Conservation (phyloP, 1,139 yeast genomes). For the Tardiomyces blankii region DNA sequence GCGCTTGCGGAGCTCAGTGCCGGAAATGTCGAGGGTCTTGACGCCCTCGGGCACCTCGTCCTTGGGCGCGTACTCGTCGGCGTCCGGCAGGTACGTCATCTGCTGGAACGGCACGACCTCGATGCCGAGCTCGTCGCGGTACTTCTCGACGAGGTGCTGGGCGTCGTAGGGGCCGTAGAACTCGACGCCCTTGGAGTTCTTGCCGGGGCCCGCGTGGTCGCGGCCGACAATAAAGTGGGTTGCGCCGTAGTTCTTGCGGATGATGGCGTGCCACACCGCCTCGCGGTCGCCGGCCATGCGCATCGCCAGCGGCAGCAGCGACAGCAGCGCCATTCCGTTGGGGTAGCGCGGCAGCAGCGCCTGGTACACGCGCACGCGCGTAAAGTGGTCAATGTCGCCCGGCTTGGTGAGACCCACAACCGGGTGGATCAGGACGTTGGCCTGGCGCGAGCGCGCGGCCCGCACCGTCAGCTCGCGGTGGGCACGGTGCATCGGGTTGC, state of each 20-base stretch:
- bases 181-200: conserved; percentile 84
- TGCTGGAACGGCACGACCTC: conserved; percentile 93
- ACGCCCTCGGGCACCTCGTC: conserved; percentile 78
- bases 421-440: conserved; percentile 86
- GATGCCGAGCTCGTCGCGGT: conserved; percentile 67
- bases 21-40: conserved; percentile 84
- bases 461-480: conserved; percentile 93
- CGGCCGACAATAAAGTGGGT: conserved; percentile 96
- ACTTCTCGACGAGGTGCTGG: conserved; percentile 71
- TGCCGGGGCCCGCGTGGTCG: conserved; percentile 97
- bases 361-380: conserved; percentile 91
- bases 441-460: conserved; percentile 73
- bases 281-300: conserved; percentile 99
- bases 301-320: conserved; percentile 91
- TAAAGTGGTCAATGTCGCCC: conserved; percentile 96
- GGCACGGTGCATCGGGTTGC: conserved; percentile 98
- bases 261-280: conserved; percentile 97
- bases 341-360: conserved; percentile 89
- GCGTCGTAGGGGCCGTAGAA: conserved; percentile 98
- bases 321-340: conserved; percentile 81
- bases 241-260: conserved; percentile 93
- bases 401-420: conserved; percentile 97
- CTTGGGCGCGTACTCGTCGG: conserved; percentile 90
- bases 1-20: conserved; percentile 86
- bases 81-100: conserved; percentile 94